Evolutionary conservation across 1,284 basidiomycete species (phyloP).

Genomic region (Neonothopanus nambi): DNA sequence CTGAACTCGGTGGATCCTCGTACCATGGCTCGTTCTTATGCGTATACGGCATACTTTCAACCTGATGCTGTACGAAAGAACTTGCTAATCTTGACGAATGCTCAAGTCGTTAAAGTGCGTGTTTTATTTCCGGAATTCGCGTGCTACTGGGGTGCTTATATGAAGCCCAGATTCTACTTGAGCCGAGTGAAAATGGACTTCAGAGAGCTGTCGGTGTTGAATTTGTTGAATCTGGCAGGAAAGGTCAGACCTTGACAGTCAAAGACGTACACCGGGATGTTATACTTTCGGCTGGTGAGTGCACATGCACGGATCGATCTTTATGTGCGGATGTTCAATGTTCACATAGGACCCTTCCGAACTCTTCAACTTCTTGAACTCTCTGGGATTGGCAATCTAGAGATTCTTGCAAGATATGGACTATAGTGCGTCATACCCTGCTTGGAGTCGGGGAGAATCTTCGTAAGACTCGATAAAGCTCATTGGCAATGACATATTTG

Average conservation of each 20-base stretch:
- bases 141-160: too few species aligned
- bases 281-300: constrained; percentile 36
- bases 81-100: constrained; percentile 23
- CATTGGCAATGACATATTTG: background rate
- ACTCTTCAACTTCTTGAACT: constrained; percentile 36
- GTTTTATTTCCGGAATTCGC: background rate
- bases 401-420: constrained; percentile 24
- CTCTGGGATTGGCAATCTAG: constrained; percentile 31
- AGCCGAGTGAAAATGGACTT: constrained; percentile 1
- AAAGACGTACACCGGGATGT: constrained; percentile 34
- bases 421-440: constrained; percentile 30
- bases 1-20: background rate
- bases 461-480: background rate
- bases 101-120: constrained; percentile 18
- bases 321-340: background rate
- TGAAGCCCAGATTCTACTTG: background rate
- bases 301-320: background rate
- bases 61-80: constrained; percentile 24
- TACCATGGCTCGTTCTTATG: background rate
- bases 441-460: constrained; percentile 38
- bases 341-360: constrained; percentile 28
- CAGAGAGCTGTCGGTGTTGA: constrained; percentile 23
- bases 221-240: constrained; percentile 22
- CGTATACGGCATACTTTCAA: constrained; percentile 19
- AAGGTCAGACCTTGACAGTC: background rate